Evolutionary conservation across 2,329 filamentous ascomycete species (phyloP).

Genomic region (Arthrobotrys sphaeroides): DNA sequence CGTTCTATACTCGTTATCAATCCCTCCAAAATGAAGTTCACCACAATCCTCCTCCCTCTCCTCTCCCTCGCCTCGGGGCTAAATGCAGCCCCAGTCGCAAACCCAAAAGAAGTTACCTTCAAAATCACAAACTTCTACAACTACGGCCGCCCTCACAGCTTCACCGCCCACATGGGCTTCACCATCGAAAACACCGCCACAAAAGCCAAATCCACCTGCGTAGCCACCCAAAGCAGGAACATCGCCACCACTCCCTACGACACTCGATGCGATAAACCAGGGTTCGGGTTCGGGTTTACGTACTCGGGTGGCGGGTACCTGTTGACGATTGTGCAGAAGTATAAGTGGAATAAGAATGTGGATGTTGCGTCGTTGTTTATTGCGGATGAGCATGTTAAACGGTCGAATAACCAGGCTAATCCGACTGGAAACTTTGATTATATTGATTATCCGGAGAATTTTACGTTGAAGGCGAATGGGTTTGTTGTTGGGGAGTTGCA

Average conservation of each 20-base stretch:
- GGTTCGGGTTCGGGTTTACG: conserved; percentile 10
- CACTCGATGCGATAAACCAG: not conserved
- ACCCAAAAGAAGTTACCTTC: not conserved
- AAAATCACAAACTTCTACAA: conserved; percentile 11
- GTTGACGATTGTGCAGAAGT: not conserved
- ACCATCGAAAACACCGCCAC: not conserved
- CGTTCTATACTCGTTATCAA: not conserved
- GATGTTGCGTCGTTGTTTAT: not conserved
- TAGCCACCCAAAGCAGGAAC: not conserved
- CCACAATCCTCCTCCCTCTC: conserved; percentile 9
- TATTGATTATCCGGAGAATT: conserved; percentile 1
- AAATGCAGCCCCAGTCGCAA: not conserved
- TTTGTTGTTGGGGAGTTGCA: not conserved
- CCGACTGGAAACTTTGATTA: conserved; percentile 4
- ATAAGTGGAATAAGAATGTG: not conserved
- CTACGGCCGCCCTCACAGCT: conserved; percentile 16
- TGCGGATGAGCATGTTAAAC: conserved; percentile 1
- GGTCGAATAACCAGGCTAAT: not conserved
- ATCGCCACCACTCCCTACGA: not conserved
- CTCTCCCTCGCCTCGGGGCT: conserved; percentile 8
- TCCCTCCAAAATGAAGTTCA: conserved; percentile 13
- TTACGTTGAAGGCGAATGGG: not conserved
- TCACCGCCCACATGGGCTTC: not conserved
- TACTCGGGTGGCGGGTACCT: not conserved
- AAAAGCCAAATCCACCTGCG: not conserved